Evolutionary conservation across 139 green algal genomes (phyloP).

Genomic region (Chlorella ohadii): DNA sequence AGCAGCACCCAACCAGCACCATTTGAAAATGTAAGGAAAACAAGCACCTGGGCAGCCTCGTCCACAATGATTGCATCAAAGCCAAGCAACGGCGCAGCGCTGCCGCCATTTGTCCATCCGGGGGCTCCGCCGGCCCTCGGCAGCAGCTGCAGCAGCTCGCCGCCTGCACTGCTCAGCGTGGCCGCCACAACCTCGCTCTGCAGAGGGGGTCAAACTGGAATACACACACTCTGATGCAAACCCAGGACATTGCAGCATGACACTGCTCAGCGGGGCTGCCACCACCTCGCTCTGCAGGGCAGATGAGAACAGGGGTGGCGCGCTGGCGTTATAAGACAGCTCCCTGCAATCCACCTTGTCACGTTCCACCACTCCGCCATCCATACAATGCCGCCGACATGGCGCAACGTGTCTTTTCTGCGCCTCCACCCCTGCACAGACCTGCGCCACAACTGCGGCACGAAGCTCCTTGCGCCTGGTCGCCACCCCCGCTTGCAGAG

Average conservation of each 20-base stretch:
- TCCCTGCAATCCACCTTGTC: too few species aligned
- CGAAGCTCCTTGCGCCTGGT: slow-evolving; percentile 43
- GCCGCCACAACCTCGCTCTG: slow-evolving; percentile 88
- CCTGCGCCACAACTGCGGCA: slow-evolving; percentile 23
- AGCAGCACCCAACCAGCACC: too few species aligned
- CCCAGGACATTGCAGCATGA: too few species aligned
- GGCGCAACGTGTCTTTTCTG: too few species aligned
- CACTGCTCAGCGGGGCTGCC: slow-evolving; percentile 66
- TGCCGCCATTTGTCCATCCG: neutral
- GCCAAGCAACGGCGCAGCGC: neutral
- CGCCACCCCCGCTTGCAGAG: neutral
- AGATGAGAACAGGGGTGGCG: neutral
- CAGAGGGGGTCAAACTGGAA: too few species aligned
- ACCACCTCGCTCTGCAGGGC: slow-evolving; percentile 79
- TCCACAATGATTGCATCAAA: slow-evolving; percentile 59
- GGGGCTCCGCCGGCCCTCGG: neutral
- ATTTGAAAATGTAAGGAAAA: too few species aligned
- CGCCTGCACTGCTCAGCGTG: slow-evolving; percentile 67
- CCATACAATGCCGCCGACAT: too few species aligned
- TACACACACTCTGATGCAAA: too few species aligned
- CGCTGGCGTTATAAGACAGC: too few species aligned
- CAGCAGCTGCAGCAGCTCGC: slow-evolving; percentile 55
- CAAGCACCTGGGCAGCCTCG: slow-evolving; percentile 88
- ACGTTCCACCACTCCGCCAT: too few species aligned
- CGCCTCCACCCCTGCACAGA: neutral